Conservation (phyloP, 345 rosid species). For the Pugionium cornutum region DNA sequence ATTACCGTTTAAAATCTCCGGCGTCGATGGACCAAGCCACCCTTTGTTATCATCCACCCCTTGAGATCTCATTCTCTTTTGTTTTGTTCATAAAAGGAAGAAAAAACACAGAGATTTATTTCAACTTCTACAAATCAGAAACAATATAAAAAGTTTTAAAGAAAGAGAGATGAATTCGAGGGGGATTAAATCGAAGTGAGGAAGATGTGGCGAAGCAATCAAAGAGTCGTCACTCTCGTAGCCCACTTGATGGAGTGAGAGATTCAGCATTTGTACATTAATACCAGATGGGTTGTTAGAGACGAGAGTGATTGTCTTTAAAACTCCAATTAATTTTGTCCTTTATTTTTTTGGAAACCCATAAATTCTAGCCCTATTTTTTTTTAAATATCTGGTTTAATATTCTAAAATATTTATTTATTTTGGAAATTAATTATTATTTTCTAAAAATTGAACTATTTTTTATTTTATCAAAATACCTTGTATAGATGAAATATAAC, state of each 20-base stretch:
- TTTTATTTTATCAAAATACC: no score
- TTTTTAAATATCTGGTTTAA: no score
- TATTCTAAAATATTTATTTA: no score
- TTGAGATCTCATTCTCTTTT: constrained; percentile 62
- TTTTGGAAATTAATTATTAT: no score
- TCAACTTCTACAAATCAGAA: neutral
- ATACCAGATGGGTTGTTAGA: constrained; percentile 39
- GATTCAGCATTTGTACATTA: constrained; percentile 30
- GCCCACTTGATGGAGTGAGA: constrained; percentile 37
- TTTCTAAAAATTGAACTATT: no score
- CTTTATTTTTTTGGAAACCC: neutral
- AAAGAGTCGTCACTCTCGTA: constrained; percentile 45
- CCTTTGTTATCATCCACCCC: constrained; percentile 31
- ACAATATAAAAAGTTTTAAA: neutral
- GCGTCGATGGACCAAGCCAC: constrained; percentile 34
- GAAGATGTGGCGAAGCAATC: constrained; percentile 34
- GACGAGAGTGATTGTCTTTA: constrained; percentile 33
- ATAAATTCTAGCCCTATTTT: no score
- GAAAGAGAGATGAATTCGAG: constrained; percentile 31
- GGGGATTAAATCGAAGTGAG: constrained; percentile 20
- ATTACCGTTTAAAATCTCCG: constrained; percentile 43
- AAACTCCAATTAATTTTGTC: constrained; percentile 10
- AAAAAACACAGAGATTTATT: constrained; percentile 3
- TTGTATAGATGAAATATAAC: no score
- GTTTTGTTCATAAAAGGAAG: no score